These are phyloP conservation scores for Acanthamoeba polyphaga DNA, from an alignment of 208 protist genomes.

Conservation along the genomic window DNA sequence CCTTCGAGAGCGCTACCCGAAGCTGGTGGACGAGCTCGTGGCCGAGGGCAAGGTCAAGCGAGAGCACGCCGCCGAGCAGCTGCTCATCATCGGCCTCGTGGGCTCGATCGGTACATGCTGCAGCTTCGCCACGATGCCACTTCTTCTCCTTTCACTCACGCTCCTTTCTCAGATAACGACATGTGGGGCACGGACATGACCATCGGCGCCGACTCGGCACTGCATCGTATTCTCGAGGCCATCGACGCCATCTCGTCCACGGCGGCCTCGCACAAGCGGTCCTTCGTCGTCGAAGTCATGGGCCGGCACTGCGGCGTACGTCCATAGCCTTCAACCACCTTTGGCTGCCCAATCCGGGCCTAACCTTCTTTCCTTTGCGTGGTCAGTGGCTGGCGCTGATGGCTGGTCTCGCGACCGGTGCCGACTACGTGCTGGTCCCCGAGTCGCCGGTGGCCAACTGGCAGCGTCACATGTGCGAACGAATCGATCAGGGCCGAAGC, in stretches of 20 bases:
- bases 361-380: neutral
- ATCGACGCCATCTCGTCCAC: slow-evolving; percentile 86
- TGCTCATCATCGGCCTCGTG: slow-evolving; percentile 85
- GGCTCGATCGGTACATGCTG: slow-evolving; percentile 84
- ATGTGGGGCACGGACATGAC: slow-evolving; percentile 87
- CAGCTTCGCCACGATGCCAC: neutral
- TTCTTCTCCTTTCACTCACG: neutral
- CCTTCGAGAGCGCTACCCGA: slow-evolving; percentile 81
- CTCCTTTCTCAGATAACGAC: slow-evolving; percentile 86
- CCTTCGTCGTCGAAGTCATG: slow-evolving; percentile 88
- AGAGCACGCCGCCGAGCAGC: neutral
- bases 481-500: slow-evolving; percentile 44
- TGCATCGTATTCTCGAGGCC: slow-evolving; percentile 85
- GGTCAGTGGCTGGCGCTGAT: slow-evolving; percentile 86
- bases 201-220: slow-evolving; percentile 87
- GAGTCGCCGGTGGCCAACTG: slow-evolving; percentile 86
- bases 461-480: slow-evolving; percentile 82
- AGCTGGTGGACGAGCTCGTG: slow-evolving; percentile 81
- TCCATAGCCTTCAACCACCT: neutral
- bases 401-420: slow-evolving; percentile 84
- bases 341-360: neutral
- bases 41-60: slow-evolving; percentile 13
- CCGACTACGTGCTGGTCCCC: slow-evolving; percentile 88
- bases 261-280: slow-evolving; percentile 84
- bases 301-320: slow-evolving; percentile 82